Conservation (phyloP, 1,284 basidiomycete genomes). For the Fereydounia khargensis region DNA sequence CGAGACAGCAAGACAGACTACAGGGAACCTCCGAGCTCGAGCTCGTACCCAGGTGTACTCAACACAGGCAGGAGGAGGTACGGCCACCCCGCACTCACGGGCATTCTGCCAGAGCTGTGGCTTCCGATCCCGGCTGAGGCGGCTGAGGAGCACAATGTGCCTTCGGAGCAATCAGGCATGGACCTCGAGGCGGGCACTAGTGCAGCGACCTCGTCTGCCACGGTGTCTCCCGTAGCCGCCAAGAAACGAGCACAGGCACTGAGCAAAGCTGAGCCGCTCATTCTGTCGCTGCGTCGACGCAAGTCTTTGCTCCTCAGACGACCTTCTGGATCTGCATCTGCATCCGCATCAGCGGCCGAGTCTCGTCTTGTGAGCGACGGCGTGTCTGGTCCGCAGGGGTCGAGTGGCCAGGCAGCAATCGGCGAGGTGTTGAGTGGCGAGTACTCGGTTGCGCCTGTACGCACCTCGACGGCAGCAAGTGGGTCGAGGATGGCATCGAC, state of each 20-base stretch:
- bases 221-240: slow-evolving; percentile 11
- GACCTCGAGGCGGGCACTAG: slow-evolving; percentile 16
- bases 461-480: not conserved
- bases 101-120: slow-evolving; percentile 49
- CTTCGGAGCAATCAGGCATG: slow-evolving; percentile 5
- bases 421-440: slow-evolving; percentile 23
- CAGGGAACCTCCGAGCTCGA: slow-evolving; percentile 40
- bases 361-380: slow-evolving; percentile 23
- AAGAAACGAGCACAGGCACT: slow-evolving; percentile 8
- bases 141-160: slow-evolving; percentile 13
- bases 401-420: slow-evolving; percentile 7
- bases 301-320: slow-evolving; percentile 16
- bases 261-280: slow-evolving; percentile 26
- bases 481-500: not conserved
- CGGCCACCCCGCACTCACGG: slow-evolving; percentile 50
- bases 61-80: slow-evolving; percentile 41
- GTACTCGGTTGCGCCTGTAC: slow-evolving; percentile 14
- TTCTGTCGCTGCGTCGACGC: slow-evolving; percentile 30
- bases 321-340: not conserved
- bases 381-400: slow-evolving; percentile 18
- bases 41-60: slow-evolving; percentile 46
- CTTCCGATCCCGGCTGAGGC: slow-evolving; percentile 28
- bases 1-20: slow-evolving; percentile 50
- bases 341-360: not conserved
- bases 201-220: slow-evolving; percentile 8